phyloP scores from a whole-genome alignment of 768 basidiomycete species.

The Dacryopinax primogenitus region DNA sequence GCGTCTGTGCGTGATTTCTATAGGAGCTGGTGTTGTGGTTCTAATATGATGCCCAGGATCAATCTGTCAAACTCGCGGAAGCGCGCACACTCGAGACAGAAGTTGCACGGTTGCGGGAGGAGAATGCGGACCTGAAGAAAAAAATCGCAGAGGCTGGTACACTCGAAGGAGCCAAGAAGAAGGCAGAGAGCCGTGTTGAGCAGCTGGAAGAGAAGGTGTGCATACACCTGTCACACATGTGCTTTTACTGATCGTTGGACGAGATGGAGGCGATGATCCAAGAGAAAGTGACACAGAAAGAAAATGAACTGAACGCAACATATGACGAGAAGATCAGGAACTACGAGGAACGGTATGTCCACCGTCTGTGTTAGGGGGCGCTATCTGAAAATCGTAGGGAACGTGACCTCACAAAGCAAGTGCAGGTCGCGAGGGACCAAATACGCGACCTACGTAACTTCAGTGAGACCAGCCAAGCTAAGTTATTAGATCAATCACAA shows the following conservation, averaged over 20 bases:
- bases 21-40: neutral
- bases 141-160: constrained; percentile 49
- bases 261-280: constrained; percentile 92
- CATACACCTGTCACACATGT: neutral
- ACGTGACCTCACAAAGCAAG: constrained; percentile 83
- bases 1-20: constrained; percentile 58
- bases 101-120: constrained; percentile 56
- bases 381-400: constrained; percentile 40
- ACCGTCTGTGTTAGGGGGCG: neutral
- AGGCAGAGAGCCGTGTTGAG: constrained; percentile 57
- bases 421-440: constrained; percentile 76
- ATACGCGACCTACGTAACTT: constrained; percentile 79
- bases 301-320: constrained; percentile 91
- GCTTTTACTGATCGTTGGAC: neutral
- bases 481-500: constrained; percentile 78
- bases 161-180: constrained; percentile 61
- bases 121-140: constrained; percentile 68
- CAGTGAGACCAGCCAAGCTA: constrained; percentile 86
- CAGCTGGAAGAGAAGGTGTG: constrained; percentile 71
- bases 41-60: constrained; percentile 45
- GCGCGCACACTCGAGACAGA: constrained; percentile 64
- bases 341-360: constrained; percentile 78
- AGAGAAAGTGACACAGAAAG: constrained; percentile 81
- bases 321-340: constrained; percentile 94
- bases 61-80: constrained; percentile 81